A percentile compares a stretch with the other conserved stretches of the same genome.
Evolutionary conservation across 495 filamentous ascomycete species (phyloP).

Genomic region (Baudoinia panamericana): DNA sequence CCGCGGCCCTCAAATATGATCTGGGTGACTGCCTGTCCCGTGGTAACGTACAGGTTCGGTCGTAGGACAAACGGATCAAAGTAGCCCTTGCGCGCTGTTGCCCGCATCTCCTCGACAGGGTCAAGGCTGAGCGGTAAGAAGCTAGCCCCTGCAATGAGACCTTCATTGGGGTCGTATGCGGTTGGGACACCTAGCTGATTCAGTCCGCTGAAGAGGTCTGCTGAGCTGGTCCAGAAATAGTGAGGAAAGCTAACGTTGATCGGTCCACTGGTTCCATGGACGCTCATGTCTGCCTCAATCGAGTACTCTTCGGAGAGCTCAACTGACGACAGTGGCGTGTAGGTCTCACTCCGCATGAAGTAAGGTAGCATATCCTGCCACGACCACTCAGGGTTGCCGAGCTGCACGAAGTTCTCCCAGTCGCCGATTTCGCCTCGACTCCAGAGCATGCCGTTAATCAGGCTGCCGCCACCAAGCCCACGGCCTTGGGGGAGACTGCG

Average conservation of each 20-base stretch:
- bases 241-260: conserved; percentile 19
- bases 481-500: conserved; percentile 18
- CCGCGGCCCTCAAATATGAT: conserved; percentile 17
- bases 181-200: conserved; percentile 21
- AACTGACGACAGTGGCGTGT: conserved; percentile 4
- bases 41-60: conserved; percentile 21
- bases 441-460: conserved; percentile 24
- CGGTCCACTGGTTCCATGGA: conserved; percentile 17
- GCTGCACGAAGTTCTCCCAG: conserved; percentile 15
- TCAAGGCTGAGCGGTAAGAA: conserved; percentile 20
- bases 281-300: conserved; percentile 14
- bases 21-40: conserved; percentile 18
- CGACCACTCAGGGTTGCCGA: conserved; percentile 18
- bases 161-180: conserved; percentile 20
- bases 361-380: conserved; percentile 20
- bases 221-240: conserved; percentile 14
- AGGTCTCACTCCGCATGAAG: conserved; percentile 23
- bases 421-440: conserved; percentile 16
- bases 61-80: conserved; percentile 14
- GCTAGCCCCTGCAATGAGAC: conserved; percentile 15
- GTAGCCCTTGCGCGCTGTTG: conserved; percentile 15
- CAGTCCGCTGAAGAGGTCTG: conserved; percentile 17
- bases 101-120: conserved; percentile 16
- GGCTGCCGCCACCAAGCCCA: conserved; percentile 17
- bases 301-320: conserved; percentile 11